A percentile compares a stretch with the other conserved stretches of the same genome.
Evolutionary conservation across 352 stramenopile genomes (phyloP).

Genomic region (Achlya hypogyna): DNA sequence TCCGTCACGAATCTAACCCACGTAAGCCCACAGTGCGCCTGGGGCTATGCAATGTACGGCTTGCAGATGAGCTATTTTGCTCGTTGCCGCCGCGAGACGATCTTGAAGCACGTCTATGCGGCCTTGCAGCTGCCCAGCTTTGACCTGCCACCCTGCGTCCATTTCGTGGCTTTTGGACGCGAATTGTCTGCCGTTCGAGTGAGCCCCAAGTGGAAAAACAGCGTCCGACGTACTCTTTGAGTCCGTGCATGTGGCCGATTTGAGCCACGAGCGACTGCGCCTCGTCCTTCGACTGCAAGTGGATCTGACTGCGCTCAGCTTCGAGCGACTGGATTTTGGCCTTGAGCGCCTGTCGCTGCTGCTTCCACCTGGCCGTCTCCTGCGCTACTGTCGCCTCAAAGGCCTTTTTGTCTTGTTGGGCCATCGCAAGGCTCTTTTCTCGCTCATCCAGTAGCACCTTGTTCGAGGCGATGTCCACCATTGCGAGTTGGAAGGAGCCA

Average conservation of each 20-base stretch:
- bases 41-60: neutral
- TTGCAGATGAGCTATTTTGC: neutral
- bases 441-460: neutral
- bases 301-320: neutral
- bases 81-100: neutral
- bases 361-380: neutral
- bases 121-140: neutral
- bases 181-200: neutral
- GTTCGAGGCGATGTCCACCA: neutral
- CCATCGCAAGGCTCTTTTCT: neutral
- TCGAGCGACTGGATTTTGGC: slow-evolving; percentile 1
- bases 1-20: neutral
- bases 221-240: neutral
- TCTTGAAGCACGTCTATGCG: slow-evolving; percentile 1
- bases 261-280: neutral
- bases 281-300: neutral
- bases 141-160: neutral
- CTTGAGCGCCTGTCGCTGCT: neutral
- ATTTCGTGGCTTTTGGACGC: neutral
- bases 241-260: neutral
- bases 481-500: neutral
- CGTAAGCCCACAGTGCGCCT: neutral
- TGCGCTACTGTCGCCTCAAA: neutral
- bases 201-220: neutral
- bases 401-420: neutral